phyloP scores from a whole-genome alignment of 1,284 basidiomycete genomes.

The Leccinum subatratum region DNA sequence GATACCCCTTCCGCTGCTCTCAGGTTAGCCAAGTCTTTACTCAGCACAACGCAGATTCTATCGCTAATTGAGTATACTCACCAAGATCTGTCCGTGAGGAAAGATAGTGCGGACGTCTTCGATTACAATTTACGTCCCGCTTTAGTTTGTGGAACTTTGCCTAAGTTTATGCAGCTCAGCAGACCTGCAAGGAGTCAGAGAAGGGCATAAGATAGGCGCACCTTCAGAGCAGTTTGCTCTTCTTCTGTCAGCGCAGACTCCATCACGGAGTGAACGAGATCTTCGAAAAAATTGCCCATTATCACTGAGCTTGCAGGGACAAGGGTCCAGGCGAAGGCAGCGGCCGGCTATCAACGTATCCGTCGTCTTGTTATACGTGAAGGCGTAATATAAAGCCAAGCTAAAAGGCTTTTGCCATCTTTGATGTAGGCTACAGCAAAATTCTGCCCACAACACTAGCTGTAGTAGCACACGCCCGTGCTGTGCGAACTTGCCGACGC shows the following conservation, averaged over 20 bases:
- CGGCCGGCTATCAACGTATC: not conserved
- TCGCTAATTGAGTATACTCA: slow-evolving; percentile 7
- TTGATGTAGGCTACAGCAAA: not conserved
- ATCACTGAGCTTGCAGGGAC: not conserved
- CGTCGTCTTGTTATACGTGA: slow-evolving; percentile 3
- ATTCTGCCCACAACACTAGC: no score
- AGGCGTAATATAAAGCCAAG: not conserved
- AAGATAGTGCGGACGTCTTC: slow-evolving; percentile 28
- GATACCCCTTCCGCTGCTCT: slow-evolving; percentile 27
- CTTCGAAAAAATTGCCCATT: slow-evolving; percentile 33
- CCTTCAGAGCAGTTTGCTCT: slow-evolving; percentile 26
- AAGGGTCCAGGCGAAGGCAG: not conserved
- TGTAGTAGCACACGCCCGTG: slow-evolving; percentile 5
- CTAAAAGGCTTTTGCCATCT: not conserved
- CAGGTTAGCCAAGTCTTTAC: slow-evolving; percentile 15
- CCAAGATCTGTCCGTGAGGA: slow-evolving; percentile 31
- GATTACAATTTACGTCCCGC: slow-evolving; percentile 29
- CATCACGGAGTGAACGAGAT: slow-evolving; percentile 24
- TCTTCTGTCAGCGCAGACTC: slow-evolving; percentile 25
- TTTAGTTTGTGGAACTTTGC: slow-evolving; percentile 32
- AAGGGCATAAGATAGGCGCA: slow-evolving; percentile 3
- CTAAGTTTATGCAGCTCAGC: slow-evolving; percentile 7
- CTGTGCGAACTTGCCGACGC: not conserved
- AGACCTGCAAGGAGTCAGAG: not conserved
- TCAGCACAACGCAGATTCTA: not conserved